Evolutionary conservation across 2,329 filamentous ascomycete genomes (phyloP).

Genomic region (Fusarium denticulatum): DNA sequence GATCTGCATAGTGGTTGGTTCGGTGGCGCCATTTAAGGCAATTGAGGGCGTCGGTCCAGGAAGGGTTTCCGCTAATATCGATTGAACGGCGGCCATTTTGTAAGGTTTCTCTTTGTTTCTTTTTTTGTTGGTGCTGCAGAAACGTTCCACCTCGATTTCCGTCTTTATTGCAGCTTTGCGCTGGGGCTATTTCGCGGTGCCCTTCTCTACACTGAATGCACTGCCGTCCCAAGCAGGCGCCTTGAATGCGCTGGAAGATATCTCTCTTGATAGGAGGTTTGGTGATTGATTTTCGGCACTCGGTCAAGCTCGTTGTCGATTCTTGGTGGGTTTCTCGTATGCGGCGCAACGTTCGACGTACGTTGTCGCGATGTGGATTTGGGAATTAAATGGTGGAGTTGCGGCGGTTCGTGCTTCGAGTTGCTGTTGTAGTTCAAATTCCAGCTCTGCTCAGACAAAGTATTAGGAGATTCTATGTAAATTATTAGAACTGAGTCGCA

Average conservation of each 20-base stretch:
- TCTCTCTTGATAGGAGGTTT: not conserved
- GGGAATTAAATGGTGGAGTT: not conserved
- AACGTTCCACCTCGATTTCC: conserved; percentile 8
- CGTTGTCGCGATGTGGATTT: not conserved
- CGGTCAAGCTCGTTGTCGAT: not conserved
- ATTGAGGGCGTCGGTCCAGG: conserved; percentile 41
- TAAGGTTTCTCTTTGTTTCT: not conserved
- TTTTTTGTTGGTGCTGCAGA: not conserved
- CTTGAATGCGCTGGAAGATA: conserved; percentile 8
- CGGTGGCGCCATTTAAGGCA: conserved; percentile 40
- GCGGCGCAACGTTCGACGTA: conserved; percentile 1
- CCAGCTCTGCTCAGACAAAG: not conserved
- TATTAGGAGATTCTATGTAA: not conserved
- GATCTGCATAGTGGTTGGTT: conserved; percentile 45
- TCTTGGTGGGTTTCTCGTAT: not conserved
- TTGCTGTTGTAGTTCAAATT: not conserved
- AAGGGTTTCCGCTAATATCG: conserved; percentile 49
- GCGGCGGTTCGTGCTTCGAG: not conserved
- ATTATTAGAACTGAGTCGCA: conserved; percentile 10
- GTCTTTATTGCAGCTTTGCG: conserved; percentile 4
- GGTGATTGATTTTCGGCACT: not conserved
- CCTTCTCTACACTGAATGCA: conserved; percentile 13
- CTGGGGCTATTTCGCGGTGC: conserved; percentile 25
- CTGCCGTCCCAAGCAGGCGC: conserved; percentile 16
- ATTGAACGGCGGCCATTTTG: conserved; percentile 53